Evolutionary conservation across 306 rosid genomes (phyloP).

Genomic region (Malus fusca): DNA sequence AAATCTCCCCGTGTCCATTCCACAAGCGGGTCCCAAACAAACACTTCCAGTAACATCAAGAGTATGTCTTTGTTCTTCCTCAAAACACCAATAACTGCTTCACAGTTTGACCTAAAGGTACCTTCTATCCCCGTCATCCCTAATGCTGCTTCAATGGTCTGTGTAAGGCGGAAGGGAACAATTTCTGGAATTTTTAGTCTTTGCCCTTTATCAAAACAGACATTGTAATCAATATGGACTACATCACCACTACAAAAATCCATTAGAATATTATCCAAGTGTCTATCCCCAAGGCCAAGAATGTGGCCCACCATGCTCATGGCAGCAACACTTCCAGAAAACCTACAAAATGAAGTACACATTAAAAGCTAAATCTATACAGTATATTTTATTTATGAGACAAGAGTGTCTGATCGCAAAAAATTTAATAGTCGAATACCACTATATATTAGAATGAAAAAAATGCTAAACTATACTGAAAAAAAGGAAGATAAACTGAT

Average conservation of each 20-base stretch:
- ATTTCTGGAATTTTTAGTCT: constrained; percentile 91
- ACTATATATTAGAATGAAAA: neutral
- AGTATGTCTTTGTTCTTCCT: constrained; percentile 87
- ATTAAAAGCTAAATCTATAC: neutral
- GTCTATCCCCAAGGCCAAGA: constrained; percentile 93
- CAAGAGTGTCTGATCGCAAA: too few relatives aligned
- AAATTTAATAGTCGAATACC: neutral
- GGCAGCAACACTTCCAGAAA: constrained; percentile 89
- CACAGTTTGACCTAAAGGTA: constrained; percentile 90
- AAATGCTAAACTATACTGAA: too few relatives aligned
- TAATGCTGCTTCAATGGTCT: constrained; percentile 83
- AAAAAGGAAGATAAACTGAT: neutral
- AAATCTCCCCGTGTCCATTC: constrained; percentile 99
- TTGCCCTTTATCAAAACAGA: constrained; percentile 89
- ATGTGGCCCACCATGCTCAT: constrained; percentile 98
- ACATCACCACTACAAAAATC: constrained; percentile 87
- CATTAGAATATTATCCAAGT: constrained; percentile 84
- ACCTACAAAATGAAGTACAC: constrained; percentile 44
- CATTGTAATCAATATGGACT: constrained; percentile 92
- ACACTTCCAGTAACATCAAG: constrained; percentile 83
- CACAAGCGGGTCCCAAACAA: constrained; percentile 94
- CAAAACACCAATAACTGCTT: constrained; percentile 63
- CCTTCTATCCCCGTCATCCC: constrained; percentile 94
- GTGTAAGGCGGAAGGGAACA: constrained; percentile 97
- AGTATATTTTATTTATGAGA: neutral